Evolutionary conservation across 139 green algal species (phyloP).

Genomic region (Trebouxia sp.): DNA sequence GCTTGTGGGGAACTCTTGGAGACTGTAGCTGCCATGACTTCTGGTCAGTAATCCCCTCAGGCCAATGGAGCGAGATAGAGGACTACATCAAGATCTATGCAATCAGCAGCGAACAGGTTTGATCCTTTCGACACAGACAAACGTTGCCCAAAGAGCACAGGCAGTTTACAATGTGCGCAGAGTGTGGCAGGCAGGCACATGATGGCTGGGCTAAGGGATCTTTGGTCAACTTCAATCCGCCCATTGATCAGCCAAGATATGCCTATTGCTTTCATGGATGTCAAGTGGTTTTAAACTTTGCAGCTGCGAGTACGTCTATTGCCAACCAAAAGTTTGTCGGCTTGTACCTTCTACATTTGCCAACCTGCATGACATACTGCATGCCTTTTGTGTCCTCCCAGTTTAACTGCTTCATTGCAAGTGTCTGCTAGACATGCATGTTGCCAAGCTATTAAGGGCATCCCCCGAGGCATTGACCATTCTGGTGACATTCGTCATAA

Average conservation of each 20-base stretch:
- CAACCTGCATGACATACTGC: not conserved
- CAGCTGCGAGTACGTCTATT: not conserved
- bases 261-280: not conserved
- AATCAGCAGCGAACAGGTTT: not conserved
- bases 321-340: not conserved
- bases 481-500: no score
- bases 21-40: not conserved
- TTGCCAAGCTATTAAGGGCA: no score
- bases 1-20: not conserved
- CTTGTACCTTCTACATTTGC: not conserved
- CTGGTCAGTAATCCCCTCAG: conserved; percentile 5
- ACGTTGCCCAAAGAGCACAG: conserved; percentile 16
- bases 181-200: conserved; percentile 11
- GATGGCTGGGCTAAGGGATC: conserved; percentile 11
- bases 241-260: conserved; percentile 18
- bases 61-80: conserved; percentile 2
- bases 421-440: no score
- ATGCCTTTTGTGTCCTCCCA: not conserved
- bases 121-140: conserved; percentile 9
- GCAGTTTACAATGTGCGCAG: conserved; percentile 9
- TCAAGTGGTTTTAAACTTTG: conserved; percentile 3
- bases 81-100: conserved; percentile 20
- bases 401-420: no score
- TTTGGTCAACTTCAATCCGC: conserved; percentile 12
- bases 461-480: no score